phyloP scores from a whole-genome alignment of 257 asterid genomes.

The Primulina eburnea region DNA sequence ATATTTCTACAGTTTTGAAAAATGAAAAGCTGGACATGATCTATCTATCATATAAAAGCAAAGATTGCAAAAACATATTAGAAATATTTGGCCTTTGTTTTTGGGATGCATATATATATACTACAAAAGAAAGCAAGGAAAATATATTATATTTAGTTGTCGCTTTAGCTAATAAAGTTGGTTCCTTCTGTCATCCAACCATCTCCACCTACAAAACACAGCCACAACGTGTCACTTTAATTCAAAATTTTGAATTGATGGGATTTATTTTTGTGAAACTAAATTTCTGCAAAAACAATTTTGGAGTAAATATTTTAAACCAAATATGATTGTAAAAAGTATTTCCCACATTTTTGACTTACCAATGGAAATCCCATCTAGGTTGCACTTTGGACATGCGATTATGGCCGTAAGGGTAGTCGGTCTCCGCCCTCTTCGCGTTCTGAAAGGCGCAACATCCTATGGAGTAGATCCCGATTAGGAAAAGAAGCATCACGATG shows the following conservation, averaged over 20 bases:
- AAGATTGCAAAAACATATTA: background rate
- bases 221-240: background rate
- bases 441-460: constrained; percentile 95
- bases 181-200: constrained; percentile 80
- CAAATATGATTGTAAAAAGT: too few species aligned
- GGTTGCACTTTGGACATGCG: constrained; percentile 86
- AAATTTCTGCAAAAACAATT: background rate
- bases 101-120: background rate
- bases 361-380: constrained; percentile 96
- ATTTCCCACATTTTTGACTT: background rate
- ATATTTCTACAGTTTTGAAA: too few species aligned
- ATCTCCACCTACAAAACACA: constrained; percentile 69
- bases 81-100: background rate
- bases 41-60: background rate
- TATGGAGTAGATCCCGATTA: constrained; percentile 74
- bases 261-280: background rate
- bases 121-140: background rate
- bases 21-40: background rate
- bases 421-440: constrained; percentile 58
- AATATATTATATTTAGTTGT: background rate
- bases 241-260: background rate
- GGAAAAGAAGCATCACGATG: constrained; percentile 71
- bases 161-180: constrained; percentile 58
- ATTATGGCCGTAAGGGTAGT: constrained; percentile 62
- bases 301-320: too few species aligned